These are phyloP conservation scores for Podospora tetraspora DNA, from an alignment of 495 filamentous ascomycete species.

Conservation along the genomic window DNA sequence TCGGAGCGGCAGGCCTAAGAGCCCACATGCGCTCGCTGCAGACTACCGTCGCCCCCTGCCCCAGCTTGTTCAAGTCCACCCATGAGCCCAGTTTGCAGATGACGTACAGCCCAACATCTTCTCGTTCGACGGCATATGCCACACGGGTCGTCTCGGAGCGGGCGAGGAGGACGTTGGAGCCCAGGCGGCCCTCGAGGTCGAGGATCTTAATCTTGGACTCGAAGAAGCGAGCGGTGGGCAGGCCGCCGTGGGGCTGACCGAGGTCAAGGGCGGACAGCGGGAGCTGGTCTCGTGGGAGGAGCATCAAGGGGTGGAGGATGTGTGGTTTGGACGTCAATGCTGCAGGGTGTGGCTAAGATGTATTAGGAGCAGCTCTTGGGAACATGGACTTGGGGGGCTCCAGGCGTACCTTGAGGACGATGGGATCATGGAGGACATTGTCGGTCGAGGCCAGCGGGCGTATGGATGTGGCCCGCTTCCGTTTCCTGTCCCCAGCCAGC, in stretches of 20 bases:
- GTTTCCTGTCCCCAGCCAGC: conserved; percentile 20
- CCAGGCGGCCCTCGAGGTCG: conserved; percentile 51
- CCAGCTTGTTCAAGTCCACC: conserved; percentile 52
- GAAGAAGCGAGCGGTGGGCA: conserved; percentile 51
- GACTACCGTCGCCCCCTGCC: conserved; percentile 36
- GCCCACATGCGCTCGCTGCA: conserved; percentile 25
- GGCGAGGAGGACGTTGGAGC: conserved; percentile 60
- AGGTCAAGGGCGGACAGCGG: conserved; percentile 59
- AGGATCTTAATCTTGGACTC: conserved; percentile 57
- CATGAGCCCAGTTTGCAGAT: conserved; percentile 63
- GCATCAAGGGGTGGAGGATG: conserved; percentile 54
- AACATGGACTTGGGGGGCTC: background rate
- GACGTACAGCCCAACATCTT: conserved; percentile 59
- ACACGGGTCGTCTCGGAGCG: conserved; percentile 52
- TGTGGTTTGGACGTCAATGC: conserved; percentile 54
- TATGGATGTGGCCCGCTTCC: conserved; percentile 17
- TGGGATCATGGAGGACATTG: conserved; percentile 43
- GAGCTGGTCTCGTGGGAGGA: conserved; percentile 56
- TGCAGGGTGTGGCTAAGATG: conserved; percentile 51
- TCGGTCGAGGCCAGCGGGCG: conserved; percentile 31
- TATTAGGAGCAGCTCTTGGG: conserved; percentile 14
- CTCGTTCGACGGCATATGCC: conserved; percentile 69
- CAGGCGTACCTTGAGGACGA: conserved; percentile 43
- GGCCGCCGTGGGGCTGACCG: conserved; percentile 42
- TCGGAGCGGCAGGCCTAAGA: conserved; percentile 8